Evolutionary conservation across 192 early-diverging fungal genomes (phyloP).

Genomic region (Linnemannia zychae): DNA sequence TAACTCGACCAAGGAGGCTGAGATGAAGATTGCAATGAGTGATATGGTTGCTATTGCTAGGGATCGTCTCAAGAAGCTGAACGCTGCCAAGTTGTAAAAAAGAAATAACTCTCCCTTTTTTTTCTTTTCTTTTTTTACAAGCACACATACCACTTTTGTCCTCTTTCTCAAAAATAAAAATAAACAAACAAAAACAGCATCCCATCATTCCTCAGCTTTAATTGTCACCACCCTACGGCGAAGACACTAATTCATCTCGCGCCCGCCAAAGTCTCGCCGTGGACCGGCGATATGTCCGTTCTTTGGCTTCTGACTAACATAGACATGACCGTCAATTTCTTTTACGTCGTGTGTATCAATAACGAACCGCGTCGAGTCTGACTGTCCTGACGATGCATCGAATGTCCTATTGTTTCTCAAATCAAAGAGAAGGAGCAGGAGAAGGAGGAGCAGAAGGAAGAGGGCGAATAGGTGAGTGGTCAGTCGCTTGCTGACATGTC

Average conservation of each 20-base stretch:
- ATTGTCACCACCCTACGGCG: too few relatives aligned
- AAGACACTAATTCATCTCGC: conserved; percentile 38
- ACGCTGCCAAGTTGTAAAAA: conserved; percentile 18
- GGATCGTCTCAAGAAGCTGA: conserved; percentile 81
- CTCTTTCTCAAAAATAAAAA: not conserved
- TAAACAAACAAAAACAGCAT: not conserved
- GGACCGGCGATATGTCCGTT: conserved; percentile 39
- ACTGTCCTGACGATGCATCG: conserved; percentile 45
- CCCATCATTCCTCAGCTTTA: too few relatives aligned
- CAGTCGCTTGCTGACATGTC: too few relatives aligned
- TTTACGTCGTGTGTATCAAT: conserved; percentile 51
- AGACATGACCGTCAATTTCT: conserved; percentile 49
- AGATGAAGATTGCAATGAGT: conserved; percentile 76
- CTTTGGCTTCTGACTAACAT: conserved; percentile 31
- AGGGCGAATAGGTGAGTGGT: too few relatives aligned
- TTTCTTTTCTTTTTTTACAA: not conserved
- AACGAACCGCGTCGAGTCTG: conserved; percentile 50
- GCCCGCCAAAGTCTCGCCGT: conserved; percentile 50
- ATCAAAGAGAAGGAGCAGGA: not conserved
- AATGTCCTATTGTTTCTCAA: conserved; percentile 30
- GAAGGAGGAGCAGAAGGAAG: not conserved
- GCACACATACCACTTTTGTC: not conserved
- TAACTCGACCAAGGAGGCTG: conserved; percentile 70
- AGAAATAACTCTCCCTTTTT: not conserved
- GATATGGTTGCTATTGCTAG: conserved; percentile 89